These are phyloP conservation scores for Glycyrrhiza uralensis DNA, from an alignment of 306 rosid species.

Conservation along the genomic window DNA sequence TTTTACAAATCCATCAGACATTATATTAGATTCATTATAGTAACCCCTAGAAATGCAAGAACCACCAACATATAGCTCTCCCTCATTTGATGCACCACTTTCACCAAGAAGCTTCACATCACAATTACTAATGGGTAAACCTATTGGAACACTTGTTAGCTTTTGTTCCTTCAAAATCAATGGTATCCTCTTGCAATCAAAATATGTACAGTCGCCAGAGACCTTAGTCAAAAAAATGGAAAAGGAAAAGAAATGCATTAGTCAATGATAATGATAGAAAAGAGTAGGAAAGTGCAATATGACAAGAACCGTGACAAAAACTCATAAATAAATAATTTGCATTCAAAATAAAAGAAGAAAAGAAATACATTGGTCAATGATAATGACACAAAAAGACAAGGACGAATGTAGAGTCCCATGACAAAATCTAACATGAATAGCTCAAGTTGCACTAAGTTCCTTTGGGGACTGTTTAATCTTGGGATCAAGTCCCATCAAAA, in stretches of 20 bases:
- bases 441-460: not conserved
- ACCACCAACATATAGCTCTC: constrained; percentile 82
- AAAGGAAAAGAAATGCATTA: constrained; percentile 21
- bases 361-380: constrained; percentile 12
- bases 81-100: constrained; percentile 48
- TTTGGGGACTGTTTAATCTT: not conserved
- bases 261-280: constrained; percentile 20
- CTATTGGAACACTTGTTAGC: constrained; percentile 77
- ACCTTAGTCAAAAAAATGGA: constrained; percentile 49
- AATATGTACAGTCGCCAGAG: constrained; percentile 92
- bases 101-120: constrained; percentile 60
- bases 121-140: constrained; percentile 73
- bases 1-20: constrained; percentile 34
- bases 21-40: constrained; percentile 42
- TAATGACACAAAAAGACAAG: constrained; percentile 15
- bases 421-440: not conserved
- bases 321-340: not conserved
- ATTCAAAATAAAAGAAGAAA: constrained; percentile 16
- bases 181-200: constrained; percentile 92
- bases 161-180: constrained; percentile 55
- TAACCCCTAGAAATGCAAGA: constrained; percentile 70
- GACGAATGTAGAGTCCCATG: not conserved
- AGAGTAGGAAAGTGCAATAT: not conserved
- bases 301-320: constrained; percentile 9
- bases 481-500: not conserved